Percentiles rank a stretch among this genome's conserved stretches.
These are phyloP conservation scores for Aquanectria penicillioides DNA, from an alignment of 2,329 filamentous ascomycete species.

Conservation along the genomic window DNA sequence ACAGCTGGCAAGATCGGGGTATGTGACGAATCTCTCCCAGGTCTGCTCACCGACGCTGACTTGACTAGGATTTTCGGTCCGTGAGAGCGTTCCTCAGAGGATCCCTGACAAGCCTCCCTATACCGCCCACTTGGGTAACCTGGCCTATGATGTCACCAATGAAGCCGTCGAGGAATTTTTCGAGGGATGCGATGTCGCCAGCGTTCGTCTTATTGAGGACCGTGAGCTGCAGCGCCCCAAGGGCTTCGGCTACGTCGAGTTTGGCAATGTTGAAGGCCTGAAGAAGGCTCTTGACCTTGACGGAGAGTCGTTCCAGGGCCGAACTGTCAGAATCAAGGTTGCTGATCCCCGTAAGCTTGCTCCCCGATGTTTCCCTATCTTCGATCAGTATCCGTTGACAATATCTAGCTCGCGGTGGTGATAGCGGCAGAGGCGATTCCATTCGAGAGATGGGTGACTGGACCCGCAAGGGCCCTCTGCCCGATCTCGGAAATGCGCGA, in stretches of 20 bases:
- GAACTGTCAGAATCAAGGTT: constrained; percentile 91
- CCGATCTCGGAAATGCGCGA: constrained; percentile 72
- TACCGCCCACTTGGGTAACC: constrained; percentile 95
- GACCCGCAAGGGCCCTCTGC: constrained; percentile 91
- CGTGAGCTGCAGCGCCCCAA: constrained; percentile 94
- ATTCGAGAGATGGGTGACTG: constrained; percentile 87
- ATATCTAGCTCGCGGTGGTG: constrained; percentile 81
- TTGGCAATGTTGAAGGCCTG: constrained; percentile 85
- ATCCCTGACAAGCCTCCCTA: constrained; percentile 93
- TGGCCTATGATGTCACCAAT: constrained; percentile 91
- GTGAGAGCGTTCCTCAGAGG: constrained; percentile 77
- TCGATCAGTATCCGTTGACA: constrained; percentile 47
- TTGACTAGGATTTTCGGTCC: constrained; percentile 63
- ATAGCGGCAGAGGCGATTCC: constrained; percentile 64
- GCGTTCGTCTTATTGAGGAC: constrained; percentile 96
- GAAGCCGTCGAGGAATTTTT: constrained; percentile 90
- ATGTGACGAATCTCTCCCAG: constrained; percentile 30
- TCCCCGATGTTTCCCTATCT: background rate
- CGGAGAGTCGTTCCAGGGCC: constrained; percentile 84
- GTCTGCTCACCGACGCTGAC: constrained; percentile 32
- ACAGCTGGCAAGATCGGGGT: constrained; percentile 58
- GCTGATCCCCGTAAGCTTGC: constrained; percentile 89
- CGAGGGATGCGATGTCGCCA: constrained; percentile 83
- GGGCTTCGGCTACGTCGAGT: constrained; percentile 98
- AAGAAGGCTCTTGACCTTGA: constrained; percentile 90